Conservation (phyloP, 2,329 filamentous ascomycete species). For the Saccharata proteae region DNA sequence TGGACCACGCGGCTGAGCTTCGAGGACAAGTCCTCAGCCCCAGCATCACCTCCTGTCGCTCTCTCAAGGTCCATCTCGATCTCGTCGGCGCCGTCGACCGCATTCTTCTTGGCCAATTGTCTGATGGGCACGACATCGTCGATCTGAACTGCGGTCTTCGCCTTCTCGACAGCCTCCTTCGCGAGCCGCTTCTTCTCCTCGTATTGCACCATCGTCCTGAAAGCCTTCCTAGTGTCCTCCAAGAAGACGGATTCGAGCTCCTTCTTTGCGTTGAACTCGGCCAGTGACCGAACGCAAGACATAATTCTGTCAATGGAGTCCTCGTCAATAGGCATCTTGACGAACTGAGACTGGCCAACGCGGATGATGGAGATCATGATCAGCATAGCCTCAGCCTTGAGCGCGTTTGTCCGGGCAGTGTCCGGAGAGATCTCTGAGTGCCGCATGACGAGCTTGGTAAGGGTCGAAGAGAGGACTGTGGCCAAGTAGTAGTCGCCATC, state of each 20-base stretch:
- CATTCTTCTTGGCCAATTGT: constrained; percentile 85
- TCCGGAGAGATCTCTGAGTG: constrained; percentile 88
- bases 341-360: constrained; percentile 96
- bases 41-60: constrained; percentile 81
- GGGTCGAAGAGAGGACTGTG: constrained; percentile 85
- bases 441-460: constrained; percentile 96
- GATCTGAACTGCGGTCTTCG: constrained; percentile 86
- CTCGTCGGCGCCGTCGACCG: constrained; percentile 68
- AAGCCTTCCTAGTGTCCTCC: constrained; percentile 88
- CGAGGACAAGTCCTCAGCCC: constrained; percentile 74
- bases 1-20: constrained; percentile 96
- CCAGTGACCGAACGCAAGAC: constrained; percentile 86
- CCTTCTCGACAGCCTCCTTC: constrained; percentile 83
- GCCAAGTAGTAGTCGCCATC: constrained; percentile 96
- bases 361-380: constrained; percentile 99
- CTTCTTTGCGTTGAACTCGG: constrained; percentile 80
- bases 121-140: constrained; percentile 90
- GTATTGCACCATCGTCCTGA: constrained; percentile 91
- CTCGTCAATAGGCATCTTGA: constrained; percentile 93
- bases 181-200: constrained; percentile 97
- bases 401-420: constrained; percentile 74
- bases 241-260: constrained; percentile 87
- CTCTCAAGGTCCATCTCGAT: constrained; percentile 84
- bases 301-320: constrained; percentile 98
- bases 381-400: constrained; percentile 94